These are phyloP conservation scores for Radiomyces spectabilis DNA, from an alignment of 192 early-diverging fungal species.

Conservation along the genomic window DNA sequence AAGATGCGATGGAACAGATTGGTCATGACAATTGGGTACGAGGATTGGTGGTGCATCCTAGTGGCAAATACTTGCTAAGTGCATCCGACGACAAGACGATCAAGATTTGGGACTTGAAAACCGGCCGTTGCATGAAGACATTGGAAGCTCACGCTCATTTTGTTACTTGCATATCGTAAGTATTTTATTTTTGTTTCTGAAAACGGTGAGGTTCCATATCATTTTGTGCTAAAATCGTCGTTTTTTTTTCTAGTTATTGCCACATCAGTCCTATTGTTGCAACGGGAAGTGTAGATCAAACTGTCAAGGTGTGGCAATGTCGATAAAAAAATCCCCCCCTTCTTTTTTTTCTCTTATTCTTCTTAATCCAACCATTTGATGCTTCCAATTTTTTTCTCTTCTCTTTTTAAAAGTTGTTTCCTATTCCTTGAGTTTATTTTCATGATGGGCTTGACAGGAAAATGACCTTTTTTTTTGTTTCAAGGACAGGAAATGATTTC, in stretches of 20 bases:
- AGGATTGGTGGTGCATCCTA: slow-evolving; percentile 75
- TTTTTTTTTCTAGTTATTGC: slow-evolving; percentile 29
- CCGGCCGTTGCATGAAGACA: slow-evolving; percentile 74
- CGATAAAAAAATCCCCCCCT: slow-evolving; percentile 26
- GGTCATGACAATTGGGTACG: slow-evolving; percentile 96
- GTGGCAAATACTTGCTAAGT: slow-evolving; percentile 73
- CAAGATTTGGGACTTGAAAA: slow-evolving; percentile 81
- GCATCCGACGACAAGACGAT: slow-evolving; percentile 90
- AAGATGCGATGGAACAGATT: no score
- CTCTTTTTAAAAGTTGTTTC: slow-evolving; percentile 3
- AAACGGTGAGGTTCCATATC: no score
- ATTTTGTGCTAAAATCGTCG: no score
- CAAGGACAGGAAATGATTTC: neutral
- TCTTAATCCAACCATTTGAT: slow-evolving; percentile 7
- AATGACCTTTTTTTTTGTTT: neutral
- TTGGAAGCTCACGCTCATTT: slow-evolving; percentile 86
- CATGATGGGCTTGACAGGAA: neutral
- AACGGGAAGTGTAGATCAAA: slow-evolving; percentile 78
- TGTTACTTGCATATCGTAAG: slow-evolving; percentile 77
- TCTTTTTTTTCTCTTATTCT: neutral
- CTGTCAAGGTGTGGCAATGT: slow-evolving; percentile 72
- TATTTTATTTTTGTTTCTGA: neutral
- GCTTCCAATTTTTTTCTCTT: slow-evolving; percentile 4
- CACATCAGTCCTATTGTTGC: slow-evolving; percentile 63
- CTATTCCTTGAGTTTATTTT: neutral